Base-by-base conservation (phyloP, 2,329 filamentous ascomycete species). In the Colletotrichum caudatum region DNA sequence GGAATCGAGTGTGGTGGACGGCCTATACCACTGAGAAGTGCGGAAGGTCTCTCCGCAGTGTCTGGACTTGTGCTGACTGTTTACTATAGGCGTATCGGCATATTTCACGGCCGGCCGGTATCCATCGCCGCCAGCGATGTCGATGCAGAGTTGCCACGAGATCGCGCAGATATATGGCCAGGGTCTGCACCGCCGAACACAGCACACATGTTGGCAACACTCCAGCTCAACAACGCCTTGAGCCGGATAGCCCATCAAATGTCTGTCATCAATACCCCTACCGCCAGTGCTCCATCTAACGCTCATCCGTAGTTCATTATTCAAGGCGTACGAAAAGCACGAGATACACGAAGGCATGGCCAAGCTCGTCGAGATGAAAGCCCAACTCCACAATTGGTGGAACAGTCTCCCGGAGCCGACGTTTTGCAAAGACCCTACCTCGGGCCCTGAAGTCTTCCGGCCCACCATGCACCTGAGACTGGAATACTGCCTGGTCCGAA, bases 1-100 rank as follows among this genome's bases (percentile, higher is more conserved):
- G 87, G 23, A 88, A 88, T 74, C 82, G 87, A 2, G 85, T 89
- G 11, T 89, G 87, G 81, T 89, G 87, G 87, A 88, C 86, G 5
- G 83, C 83, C 0, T 89, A 88, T 74, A 87, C 86, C 0, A 84
- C 87, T 35, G 88, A 90, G 74, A 87, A 86, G 85, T 87, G 77
- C 58, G 79, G 1, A n/a, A 12, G 23, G 8, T 3, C 8, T 14
- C 18, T 7, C 4, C n/a, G 16, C 14, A 5, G 18, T 12, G 2
- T 5, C 2, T 29, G 5, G 11, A 3, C 11, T 1, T 1, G 26
- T 53, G 51, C 72, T 76, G 58, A 76, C 66, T 29, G 6, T 29
- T 6, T 75, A 60, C 75, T 29, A 46, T 53, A 87, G 86, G 70
- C 84, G 87, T 56, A 85, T 89, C 41, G 85, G 86, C 51, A 88